Evolutionary conservation across 768 basidiomycete species (phyloP).

Genomic region (Sarcodon sp.): DNA sequence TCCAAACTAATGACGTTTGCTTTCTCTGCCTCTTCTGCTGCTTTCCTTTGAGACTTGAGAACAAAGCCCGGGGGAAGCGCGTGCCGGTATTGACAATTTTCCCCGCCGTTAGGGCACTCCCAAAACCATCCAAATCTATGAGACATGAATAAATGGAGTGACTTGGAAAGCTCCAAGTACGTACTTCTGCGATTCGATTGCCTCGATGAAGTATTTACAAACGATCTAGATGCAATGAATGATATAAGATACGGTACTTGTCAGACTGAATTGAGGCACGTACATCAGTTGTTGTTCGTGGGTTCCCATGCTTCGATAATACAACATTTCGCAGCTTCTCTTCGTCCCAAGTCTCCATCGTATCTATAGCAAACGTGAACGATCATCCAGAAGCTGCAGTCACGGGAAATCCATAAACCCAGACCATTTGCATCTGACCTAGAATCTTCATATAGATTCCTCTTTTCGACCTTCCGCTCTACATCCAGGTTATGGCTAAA

Average conservation of each 20-base stretch:
- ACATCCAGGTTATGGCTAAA: conserved; percentile 91
- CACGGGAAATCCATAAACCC: neutral
- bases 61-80: conserved; percentile 95
- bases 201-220: conserved; percentile 94
- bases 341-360: conserved; percentile 98
- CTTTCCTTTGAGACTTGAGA: conserved; percentile 88
- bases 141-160: neutral
- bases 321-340: conserved; percentile 88
- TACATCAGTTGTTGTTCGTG: conserved; percentile 85
- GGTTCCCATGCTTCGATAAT: conserved; percentile 77
- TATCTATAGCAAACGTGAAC: conserved; percentile 39
- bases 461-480: conserved; percentile 89
- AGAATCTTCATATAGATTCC: conserved; percentile 83
- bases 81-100: conserved; percentile 86
- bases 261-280: conserved; percentile 10
- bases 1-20: conserved; percentile 84
- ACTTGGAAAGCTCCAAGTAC: conserved; percentile 5
- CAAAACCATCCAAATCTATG: conserved; percentile 87
- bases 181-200: conserved; percentile 83
- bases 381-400: neutral
- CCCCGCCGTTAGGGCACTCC: conserved; percentile 77
- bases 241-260: conserved; percentile 1
- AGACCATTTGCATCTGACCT: conserved; percentile 50
- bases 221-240: conserved; percentile 58
- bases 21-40: conserved; percentile 82